phyloP scores from a whole-genome alignment of 2,329 filamentous ascomycete species.

The Hyphodiscus sp. region DNA sequence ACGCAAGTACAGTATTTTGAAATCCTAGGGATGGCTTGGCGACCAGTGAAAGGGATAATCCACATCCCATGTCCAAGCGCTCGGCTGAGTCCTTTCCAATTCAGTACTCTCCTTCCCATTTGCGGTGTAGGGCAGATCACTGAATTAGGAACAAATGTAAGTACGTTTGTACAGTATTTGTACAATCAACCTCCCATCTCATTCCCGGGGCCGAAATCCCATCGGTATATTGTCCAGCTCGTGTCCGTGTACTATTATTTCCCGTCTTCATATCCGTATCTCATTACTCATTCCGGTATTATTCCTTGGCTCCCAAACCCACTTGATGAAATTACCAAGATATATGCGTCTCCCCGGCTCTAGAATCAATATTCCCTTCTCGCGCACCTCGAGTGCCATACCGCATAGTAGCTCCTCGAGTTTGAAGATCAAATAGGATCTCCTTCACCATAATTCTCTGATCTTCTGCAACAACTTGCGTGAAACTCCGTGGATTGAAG shows the following conservation, averaged over 20 bases:
- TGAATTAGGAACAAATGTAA: not conserved
- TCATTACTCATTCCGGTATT: not conserved
- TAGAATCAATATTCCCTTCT: slow-evolving; percentile 20
- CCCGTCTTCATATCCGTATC: not conserved
- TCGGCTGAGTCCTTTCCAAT: not conserved
- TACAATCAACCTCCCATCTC: not conserved
- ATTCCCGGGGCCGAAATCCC: not conserved
- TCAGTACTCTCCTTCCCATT: not conserved
- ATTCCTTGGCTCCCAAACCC: not conserved
- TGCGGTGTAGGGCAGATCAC: not conserved
- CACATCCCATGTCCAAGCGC: not conserved
- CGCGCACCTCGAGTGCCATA: slow-evolving; percentile 25
- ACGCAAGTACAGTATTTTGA: not conserved
- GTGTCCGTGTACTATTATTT: not conserved
- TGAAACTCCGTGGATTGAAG: slow-evolving; percentile 53
- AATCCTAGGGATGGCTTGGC: not conserved
- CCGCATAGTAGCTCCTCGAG: slow-evolving; percentile 22
- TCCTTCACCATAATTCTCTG: slow-evolving; percentile 29
- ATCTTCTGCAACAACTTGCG: slow-evolving; percentile 16
- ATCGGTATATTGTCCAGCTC: not conserved
- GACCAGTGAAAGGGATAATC: not conserved
- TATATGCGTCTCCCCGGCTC: slow-evolving; percentile 18
- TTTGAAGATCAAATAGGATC: slow-evolving; percentile 28
- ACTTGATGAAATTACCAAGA: slow-evolving; percentile 12
- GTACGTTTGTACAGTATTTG: not conserved